These are phyloP conservation scores for Litsea cubeba DNA, from an alignment of 164 flowering plant species.

Conservation along the genomic window DNA sequence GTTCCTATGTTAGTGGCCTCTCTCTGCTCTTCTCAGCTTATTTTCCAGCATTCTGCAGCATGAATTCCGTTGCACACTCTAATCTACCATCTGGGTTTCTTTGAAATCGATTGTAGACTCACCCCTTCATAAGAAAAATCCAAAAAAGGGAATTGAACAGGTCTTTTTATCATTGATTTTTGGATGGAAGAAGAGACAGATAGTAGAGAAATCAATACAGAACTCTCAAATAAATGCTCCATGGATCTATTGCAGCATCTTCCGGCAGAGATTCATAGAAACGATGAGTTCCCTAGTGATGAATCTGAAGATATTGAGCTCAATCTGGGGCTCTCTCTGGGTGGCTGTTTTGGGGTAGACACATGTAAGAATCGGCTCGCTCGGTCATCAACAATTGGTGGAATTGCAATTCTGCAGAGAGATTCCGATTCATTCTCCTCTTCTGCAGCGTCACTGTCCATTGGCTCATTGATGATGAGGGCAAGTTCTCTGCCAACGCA, in stretches of 20 bases:
- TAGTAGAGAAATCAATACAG: not conserved
- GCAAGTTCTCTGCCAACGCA: slow-evolving; percentile 71
- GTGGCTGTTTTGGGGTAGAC: slow-evolving; percentile 84
- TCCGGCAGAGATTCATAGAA: slow-evolving; percentile 48
- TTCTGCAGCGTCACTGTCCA: slow-evolving; percentile 5
- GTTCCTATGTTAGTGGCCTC: no score
- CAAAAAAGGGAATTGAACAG: no score
- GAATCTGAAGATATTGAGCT: slow-evolving; percentile 57
- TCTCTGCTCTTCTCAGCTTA: no score
- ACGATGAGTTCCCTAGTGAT: slow-evolving; percentile 13
- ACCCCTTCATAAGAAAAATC: no score
- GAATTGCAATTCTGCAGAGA: slow-evolving; percentile 30
- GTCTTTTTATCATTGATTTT: not conserved
- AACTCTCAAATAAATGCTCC: slow-evolving; percentile 17
- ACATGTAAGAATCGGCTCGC: slow-evolving; percentile 34
- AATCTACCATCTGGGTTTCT: not conserved
- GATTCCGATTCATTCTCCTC: slow-evolving; percentile 24
- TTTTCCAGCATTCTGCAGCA: no score
- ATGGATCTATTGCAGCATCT: slow-evolving; percentile 50
- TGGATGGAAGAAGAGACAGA: not conserved
- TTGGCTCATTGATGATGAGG: slow-evolving; percentile 32
- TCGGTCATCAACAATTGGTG: slow-evolving; percentile 65
- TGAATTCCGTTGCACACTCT: no score
- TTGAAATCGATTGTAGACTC: not conserved
- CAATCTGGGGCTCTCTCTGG: slow-evolving; percentile 79